Evolutionary conservation across 495 filamentous ascomycete genomes (phyloP).

Genomic region (Penicillium pancosmium): DNA sequence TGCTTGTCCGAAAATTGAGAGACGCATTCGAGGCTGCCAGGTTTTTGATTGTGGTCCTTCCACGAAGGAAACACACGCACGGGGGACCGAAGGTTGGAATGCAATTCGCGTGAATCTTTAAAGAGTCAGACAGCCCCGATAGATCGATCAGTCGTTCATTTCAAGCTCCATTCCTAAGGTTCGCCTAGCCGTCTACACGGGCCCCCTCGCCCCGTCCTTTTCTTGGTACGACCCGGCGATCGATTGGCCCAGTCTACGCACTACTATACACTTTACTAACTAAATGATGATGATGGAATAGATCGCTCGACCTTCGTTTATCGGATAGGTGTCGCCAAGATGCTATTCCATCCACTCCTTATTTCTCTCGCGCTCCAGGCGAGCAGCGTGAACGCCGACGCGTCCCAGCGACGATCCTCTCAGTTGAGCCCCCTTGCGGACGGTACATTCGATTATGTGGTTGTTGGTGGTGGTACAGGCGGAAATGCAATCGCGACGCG

Average conservation of each 20-base stretch:
- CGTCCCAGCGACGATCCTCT: not conserved
- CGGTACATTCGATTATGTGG: slow-evolving; percentile 52
- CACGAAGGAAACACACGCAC: too few species aligned
- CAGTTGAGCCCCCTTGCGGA: slow-evolving; percentile 11
- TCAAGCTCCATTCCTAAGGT: too few species aligned
- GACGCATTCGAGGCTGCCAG: not conserved
- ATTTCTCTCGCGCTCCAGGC: slow-evolving; percentile 9
- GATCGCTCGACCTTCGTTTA: not conserved
- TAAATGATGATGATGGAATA: not conserved
- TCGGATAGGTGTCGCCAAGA: not conserved
- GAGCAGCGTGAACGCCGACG: not conserved
- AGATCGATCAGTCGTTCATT: too few species aligned
- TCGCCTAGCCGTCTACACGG: too few species aligned
- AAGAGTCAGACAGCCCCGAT: too few species aligned
- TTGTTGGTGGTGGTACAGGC: slow-evolving; percentile 60
- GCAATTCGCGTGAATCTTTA: too few species aligned
- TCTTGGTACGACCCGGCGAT: not conserved
- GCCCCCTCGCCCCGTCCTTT: too few species aligned
- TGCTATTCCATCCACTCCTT: slow-evolving; percentile 9
- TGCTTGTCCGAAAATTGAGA: not conserved
- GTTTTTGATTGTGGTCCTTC: too few species aligned
- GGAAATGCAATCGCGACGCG: slow-evolving; percentile 53
- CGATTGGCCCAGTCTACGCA: not conserved
- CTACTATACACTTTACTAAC: not conserved
- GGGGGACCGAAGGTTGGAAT: too few species aligned